A percentile compares a stretch with the other conserved stretches of the same genome.
Evolutionary conservation across 2,329 filamentous ascomycete genomes (phyloP).

Genomic region (Hypoxylon sp.): DNA sequence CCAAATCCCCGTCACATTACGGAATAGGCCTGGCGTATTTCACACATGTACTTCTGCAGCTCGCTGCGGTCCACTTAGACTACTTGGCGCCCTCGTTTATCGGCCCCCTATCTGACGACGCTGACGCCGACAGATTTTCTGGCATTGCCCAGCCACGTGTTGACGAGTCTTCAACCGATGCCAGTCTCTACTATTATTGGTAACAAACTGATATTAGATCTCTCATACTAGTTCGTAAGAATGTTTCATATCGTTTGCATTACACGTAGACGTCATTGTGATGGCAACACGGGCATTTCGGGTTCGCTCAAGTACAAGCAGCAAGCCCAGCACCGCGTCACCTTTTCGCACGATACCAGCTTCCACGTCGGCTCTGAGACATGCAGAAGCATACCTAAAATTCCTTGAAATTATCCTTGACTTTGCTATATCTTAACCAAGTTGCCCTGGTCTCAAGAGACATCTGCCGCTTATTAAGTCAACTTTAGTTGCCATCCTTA

Average conservation of each 20-base stretch:
- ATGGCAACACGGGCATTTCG: too few relatives aligned
- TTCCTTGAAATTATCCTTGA: too few relatives aligned
- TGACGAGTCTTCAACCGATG: constrained; percentile 5
- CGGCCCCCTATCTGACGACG: constrained; percentile 10
- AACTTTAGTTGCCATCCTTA: too few relatives aligned
- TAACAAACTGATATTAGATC: constrained; percentile 19
- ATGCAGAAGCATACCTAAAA: too few relatives aligned
- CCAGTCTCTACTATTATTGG: constrained; percentile 32
- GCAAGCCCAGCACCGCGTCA: too few relatives aligned
- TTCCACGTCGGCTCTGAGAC: too few relatives aligned
- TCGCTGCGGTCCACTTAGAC: constrained; percentile 5
- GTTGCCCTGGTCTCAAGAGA: too few relatives aligned
- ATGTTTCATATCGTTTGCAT: not conserved
- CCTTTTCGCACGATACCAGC: too few relatives aligned
- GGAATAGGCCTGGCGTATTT: constrained; percentile 7
- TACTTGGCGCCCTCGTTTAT: constrained; percentile 23
- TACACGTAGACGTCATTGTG: too few relatives aligned
- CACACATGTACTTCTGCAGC: not conserved
- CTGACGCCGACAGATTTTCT: constrained; percentile 17
- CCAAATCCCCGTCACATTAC: constrained; percentile 15
- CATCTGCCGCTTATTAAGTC: too few relatives aligned
- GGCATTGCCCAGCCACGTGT: constrained; percentile 16
- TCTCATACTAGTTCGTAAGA: not conserved
- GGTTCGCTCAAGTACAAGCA: too few relatives aligned
- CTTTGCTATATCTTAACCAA: too few relatives aligned